Evolutionary conservation across 192 early-diverging fungal species (phyloP).

Genomic region (Podochytrium sp.): DNA sequence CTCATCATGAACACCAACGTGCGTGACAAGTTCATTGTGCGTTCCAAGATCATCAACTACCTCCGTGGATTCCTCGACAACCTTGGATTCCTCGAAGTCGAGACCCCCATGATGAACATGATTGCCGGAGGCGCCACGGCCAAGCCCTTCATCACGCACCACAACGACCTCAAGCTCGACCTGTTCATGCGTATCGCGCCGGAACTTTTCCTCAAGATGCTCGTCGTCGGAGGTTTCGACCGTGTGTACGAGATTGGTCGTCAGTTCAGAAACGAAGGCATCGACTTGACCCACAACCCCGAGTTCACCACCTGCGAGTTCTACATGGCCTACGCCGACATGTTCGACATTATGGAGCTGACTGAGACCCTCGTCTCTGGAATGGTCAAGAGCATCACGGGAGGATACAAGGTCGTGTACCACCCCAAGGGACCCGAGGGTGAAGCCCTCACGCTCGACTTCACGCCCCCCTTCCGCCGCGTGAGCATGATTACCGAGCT

Average conservation of each 20-base stretch:
- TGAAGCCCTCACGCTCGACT: constrained; percentile 88
- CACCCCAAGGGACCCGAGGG: constrained; percentile 87
- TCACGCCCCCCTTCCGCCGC: constrained; percentile 94
- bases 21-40: constrained; percentile 90
- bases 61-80: constrained; percentile 93
- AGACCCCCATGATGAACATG: constrained; percentile 99
- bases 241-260: constrained; percentile 99
- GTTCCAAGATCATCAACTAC: constrained; percentile 95
- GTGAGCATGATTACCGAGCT: constrained; percentile 92
- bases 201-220: constrained; percentile 97
- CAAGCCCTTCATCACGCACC: constrained; percentile 98
- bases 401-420: constrained; percentile 89
- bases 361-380: constrained; percentile 86
- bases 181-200: constrained; percentile 99
- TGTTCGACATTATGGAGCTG: constrained; percentile 95
- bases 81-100: constrained; percentile 96
- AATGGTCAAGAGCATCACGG: constrained; percentile 93
- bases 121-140: constrained; percentile 95
- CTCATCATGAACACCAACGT: constrained; percentile 98
- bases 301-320: constrained; percentile 99
- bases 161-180: constrained; percentile 99
- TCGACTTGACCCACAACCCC: constrained; percentile 99
- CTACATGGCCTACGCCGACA: constrained; percentile 99
- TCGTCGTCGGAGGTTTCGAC: constrained; percentile 97
- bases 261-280: constrained; percentile 98